Evolutionary conservation across 2,329 filamentous ascomycete species (phyloP), one percentile per base, ranked within the genome.

Genomic region (Calycina herbarum): DNA sequence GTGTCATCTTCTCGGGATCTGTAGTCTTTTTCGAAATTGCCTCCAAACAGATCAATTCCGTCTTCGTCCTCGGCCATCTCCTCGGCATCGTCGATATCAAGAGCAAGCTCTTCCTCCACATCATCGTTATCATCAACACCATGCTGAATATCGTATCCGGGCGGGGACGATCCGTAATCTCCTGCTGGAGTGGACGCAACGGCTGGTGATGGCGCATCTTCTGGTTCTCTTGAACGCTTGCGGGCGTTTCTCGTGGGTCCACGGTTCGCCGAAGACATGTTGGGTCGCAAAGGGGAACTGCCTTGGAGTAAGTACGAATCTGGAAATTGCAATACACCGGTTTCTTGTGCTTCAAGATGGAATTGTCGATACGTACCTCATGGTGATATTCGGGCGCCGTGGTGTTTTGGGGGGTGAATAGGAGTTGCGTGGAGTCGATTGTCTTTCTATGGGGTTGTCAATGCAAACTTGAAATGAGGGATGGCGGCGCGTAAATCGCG

Each of bases 41-140:
- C 86, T 54, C 86, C 88, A 76, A 94, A 94, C 45, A 92, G 82
- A 73, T 94, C 90, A 67, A 95, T 86, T 63, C 91, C 89, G 60
- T 94, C 92, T 64, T 91, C 89, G 63, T 94, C 92, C 73, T 94
- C 92, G 10, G 92, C 90, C 81, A 87, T 87, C 75, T 94, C 91
- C 72, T 95, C 92, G 56, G 94, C 84, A 64, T 95, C 90, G 63
- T 93, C 91, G 20, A 89, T 82, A 70, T 90, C 89, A 69, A 89
- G 88, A 70, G 93, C 88, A 57, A 89, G 82, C 74, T 93, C 89
- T 66, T 92, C 84, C 64, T 92, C 84, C 48, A 89, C 85, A 71
- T 92, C 89, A 68, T 93, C 91, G 54, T 82, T 81, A 60, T 89
- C 84, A 57, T 91, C 89, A 38, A 81, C 83, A 61, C 89, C 88